Evolutionary conservation across 257 asterid species (phyloP).

Genomic region (Solanum gandarillasii): DNA sequence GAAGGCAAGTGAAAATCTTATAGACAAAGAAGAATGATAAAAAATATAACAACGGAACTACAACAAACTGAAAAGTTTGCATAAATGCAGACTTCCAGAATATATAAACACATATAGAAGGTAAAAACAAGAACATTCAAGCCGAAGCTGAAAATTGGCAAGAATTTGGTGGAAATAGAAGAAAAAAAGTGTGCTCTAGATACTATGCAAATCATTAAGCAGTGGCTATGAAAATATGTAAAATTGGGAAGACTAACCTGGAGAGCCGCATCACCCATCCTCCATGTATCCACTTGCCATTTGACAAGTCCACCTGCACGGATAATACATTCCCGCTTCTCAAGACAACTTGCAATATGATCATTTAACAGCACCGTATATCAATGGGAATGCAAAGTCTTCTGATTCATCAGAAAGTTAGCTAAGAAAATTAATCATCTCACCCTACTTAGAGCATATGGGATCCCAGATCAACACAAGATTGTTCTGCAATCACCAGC

Average conservation of each 20-base stretch:
- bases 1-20: not conserved
- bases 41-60: not conserved
- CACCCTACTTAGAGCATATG: conserved; percentile 78
- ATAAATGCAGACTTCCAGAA: not conserved
- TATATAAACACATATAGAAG: not conserved
- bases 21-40: not conserved
- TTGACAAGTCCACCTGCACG: conserved; percentile 62
- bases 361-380: conserved; percentile 45
- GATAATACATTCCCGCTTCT: conserved; percentile 73
- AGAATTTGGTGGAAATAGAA: not conserved
- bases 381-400: not conserved
- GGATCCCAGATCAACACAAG: conserved; percentile 57
- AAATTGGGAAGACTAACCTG: conserved; percentile 43
- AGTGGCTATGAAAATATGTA: not conserved
- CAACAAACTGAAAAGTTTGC: not conserved
- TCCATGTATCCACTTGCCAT: conserved; percentile 91
- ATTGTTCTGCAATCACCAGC: conserved; percentile 90
- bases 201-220: not conserved
- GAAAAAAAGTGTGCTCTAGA: not conserved
- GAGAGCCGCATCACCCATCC: conserved; percentile 84
- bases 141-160: not conserved
- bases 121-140: not conserved
- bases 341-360: conserved; percentile 70
- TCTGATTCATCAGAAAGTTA: not conserved
- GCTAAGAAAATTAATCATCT: conserved; percentile 12